Conservation (phyloP, 495 filamentous ascomycete species). For the Penicillium roqueforti region DNA sequence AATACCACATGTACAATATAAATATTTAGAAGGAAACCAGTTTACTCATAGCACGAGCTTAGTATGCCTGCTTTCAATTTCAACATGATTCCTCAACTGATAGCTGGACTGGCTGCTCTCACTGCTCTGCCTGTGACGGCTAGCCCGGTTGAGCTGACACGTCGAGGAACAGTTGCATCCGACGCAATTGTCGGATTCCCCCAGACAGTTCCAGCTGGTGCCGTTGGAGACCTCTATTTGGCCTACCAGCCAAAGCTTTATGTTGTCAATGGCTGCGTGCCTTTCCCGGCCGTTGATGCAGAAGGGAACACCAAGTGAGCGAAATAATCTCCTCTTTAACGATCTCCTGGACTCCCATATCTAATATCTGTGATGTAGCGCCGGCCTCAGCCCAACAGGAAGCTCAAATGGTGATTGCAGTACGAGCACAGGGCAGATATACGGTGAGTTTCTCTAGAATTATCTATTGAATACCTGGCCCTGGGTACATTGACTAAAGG, state of each 20-base stretch:
- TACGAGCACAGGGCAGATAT: slow-evolving; percentile 48
- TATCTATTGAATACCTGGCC: no score
- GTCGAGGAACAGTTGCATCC: slow-evolving; percentile 37
- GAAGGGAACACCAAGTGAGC: slow-evolving; percentile 47
- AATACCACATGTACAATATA: neutral
- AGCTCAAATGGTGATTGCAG: slow-evolving; percentile 37
- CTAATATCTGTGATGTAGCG: slow-evolving; percentile 16
- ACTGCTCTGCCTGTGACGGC: slow-evolving; percentile 16
- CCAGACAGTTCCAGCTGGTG: slow-evolving; percentile 43
- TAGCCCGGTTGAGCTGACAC: slow-evolving; percentile 10
- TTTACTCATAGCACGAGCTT: neutral
- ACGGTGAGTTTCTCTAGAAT: slow-evolving; percentile 15
- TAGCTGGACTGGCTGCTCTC: slow-evolving; percentile 12
- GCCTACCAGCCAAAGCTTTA: slow-evolving; percentile 49
- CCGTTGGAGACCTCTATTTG: slow-evolving; percentile 39
- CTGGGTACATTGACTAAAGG: neutral
- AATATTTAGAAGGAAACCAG: neutral
- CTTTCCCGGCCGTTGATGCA: slow-evolving; percentile 50
- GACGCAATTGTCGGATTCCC: slow-evolving; percentile 45
- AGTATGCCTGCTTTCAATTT: neutral
- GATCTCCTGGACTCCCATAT: neutral
- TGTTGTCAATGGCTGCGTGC: slow-evolving; percentile 51
- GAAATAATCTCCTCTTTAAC: neutral
- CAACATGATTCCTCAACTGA: slow-evolving; percentile 7
- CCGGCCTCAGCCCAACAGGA: slow-evolving; percentile 39